These are phyloP conservation scores for Rhododendron ovatum DNA, from an alignment of 148 eudicot species.

Conservation along the genomic window DNA sequence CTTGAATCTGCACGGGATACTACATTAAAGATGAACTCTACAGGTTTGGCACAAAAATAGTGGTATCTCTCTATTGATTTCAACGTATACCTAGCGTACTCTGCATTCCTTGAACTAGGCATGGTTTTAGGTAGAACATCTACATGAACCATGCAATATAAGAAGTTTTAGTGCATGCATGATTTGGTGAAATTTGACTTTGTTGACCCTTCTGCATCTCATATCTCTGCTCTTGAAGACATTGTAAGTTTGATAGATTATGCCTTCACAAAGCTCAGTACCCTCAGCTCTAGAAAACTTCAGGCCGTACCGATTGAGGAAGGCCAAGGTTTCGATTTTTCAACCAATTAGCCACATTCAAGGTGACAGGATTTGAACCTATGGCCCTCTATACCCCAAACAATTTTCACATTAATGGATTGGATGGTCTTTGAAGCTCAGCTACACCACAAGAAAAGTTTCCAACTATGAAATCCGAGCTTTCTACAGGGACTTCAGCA, in stretches of 20 bases:
- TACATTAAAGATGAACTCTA: constrained; percentile 46
- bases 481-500: background rate
- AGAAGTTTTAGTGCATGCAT: constrained; percentile 8
- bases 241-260: constrained; percentile 39
- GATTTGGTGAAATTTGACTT: constrained; percentile 17
- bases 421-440: background rate
- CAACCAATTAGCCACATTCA: too few relatives aligned
- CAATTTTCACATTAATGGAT: background rate
- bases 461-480: background rate
- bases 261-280: constrained; percentile 19
- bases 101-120: constrained; percentile 46
- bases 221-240: constrained; percentile 33
- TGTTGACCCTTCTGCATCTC: constrained; percentile 12
- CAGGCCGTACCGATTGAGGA: too few relatives aligned
- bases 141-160: constrained; percentile 28
- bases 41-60: constrained; percentile 22
- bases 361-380: too few relatives aligned
- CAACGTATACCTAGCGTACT: constrained; percentile 33
- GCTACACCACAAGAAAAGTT: background rate
- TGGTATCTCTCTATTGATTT: constrained; percentile 35
- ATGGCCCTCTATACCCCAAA: too few relatives aligned
- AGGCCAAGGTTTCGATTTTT: too few relatives aligned
- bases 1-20: constrained; percentile 38
- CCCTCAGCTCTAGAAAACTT: background rate
- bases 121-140: constrained; percentile 33